A percentile compares a stretch with the other conserved stretches of the same genome.
Conservation (phyloP, 2,329 filamentous ascomycete genomes). For the Xylariales sp. region DNA sequence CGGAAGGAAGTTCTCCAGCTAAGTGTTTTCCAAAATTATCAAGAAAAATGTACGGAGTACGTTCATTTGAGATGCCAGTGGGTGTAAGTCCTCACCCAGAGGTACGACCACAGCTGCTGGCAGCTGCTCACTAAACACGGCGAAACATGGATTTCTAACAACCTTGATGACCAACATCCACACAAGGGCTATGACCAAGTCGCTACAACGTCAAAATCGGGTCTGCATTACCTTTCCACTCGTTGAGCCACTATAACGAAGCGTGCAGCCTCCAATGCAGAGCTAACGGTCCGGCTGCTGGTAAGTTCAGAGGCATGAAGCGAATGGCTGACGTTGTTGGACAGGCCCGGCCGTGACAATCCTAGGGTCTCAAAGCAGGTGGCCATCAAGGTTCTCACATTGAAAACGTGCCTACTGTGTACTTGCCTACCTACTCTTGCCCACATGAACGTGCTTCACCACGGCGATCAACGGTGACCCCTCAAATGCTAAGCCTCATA, state of each 20-base stretch:
- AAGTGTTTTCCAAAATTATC: no score
- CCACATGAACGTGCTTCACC: neutral
- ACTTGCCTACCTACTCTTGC: neutral
- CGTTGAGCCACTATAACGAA: slow-evolving; percentile 7
- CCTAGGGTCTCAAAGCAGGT: slow-evolving; percentile 1
- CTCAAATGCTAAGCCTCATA: neutral
- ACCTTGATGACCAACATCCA: slow-evolving; percentile 8
- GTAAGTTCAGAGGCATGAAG: neutral
- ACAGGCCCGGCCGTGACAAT: slow-evolving; percentile 1
- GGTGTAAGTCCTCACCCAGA: no score
- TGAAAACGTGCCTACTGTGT: slow-evolving; percentile 3
- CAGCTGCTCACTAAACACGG: slow-evolving; percentile 7
- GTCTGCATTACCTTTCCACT: no score
- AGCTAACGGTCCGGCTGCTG: neutral
- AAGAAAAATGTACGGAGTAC: no score
- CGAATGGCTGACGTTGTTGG: neutral
- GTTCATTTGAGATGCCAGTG: no score
- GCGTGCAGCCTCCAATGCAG: neutral
- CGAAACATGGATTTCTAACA: slow-evolving; percentile 4
- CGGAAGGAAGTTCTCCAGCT: no score
- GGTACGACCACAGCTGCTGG: no score
- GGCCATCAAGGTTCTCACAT: slow-evolving; percentile 10
- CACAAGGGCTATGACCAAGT: neutral
- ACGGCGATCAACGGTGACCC: neutral
- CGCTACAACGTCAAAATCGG: neutral